These are phyloP conservation scores for Trifolium fragiferum DNA, from an alignment of 306 rosid genomes.

Conservation along the genomic window DNA sequence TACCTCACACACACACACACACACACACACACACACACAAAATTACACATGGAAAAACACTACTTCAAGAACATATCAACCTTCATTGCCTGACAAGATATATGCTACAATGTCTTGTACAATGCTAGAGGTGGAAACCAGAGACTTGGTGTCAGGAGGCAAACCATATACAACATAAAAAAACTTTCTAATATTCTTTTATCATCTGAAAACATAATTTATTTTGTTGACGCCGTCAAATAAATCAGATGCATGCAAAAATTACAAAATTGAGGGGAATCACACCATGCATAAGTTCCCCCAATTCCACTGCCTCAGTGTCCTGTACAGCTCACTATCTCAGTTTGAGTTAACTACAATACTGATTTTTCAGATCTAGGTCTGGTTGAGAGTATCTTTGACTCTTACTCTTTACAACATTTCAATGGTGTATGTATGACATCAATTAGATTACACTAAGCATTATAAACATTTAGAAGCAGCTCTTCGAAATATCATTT, in stretches of 20 bases:
- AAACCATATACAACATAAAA: not conserved
- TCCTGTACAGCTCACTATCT: not conserved
- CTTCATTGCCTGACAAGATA: not conserved
- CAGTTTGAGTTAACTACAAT: not conserved
- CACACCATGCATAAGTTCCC: not conserved
- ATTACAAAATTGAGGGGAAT: not conserved
- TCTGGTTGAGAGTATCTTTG: not conserved
- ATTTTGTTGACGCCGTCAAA: not conserved
- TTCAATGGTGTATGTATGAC: not conserved
- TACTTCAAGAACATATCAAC: not conserved
- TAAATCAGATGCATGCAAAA: not conserved
- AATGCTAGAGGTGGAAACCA: not conserved
- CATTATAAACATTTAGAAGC: not conserved
- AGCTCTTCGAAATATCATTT: not conserved
- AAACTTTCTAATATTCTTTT: not conserved
- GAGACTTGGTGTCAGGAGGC: not conserved
- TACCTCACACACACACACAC: not conserved
- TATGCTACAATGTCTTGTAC: not conserved
- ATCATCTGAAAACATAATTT: not conserved
- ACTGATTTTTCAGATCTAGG: not conserved
- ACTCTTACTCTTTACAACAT: not conserved
- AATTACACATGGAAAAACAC: slow-evolving; percentile 23
- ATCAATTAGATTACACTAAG: slow-evolving; percentile 9
- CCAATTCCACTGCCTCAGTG: not conserved
- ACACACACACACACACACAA: not conserved